A percentile compares a stretch with the other conserved stretches of the same genome.
phyloP scores from a whole-genome alignment of 108 stramenopile species.

The Cyclotella atomus region DNA sequence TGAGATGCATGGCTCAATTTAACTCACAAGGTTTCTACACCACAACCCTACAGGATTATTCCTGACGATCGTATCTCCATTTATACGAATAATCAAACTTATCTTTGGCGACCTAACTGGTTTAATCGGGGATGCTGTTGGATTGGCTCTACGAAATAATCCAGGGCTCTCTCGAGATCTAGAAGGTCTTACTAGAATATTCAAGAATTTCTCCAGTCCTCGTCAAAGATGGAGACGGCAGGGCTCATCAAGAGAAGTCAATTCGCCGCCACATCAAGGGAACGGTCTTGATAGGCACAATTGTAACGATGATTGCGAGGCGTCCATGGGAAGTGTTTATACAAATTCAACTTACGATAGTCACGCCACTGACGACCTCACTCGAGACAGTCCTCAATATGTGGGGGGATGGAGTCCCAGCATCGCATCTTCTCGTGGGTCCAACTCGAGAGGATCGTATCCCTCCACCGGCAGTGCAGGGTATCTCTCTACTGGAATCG shows the following conservation, averaged over 20 bases:
- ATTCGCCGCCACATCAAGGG: too few species aligned
- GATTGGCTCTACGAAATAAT: not conserved
- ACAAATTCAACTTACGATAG: not conserved
- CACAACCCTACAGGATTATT: slow-evolving; percentile 38
- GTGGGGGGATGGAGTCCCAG: slow-evolving; percentile 37
- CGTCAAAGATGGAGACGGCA: not conserved
- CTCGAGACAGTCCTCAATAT: not conserved
- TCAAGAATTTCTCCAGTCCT: not conserved
- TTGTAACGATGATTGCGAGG: not conserved
- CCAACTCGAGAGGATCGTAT: not conserved
- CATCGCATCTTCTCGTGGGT: not conserved
- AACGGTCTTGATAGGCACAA: not conserved
- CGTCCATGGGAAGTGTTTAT: not conserved
- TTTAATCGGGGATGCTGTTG: slow-evolving; percentile 23
- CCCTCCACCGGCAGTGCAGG: not conserved
- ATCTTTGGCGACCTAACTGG: slow-evolving; percentile 35
- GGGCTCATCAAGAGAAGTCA: not conserved
- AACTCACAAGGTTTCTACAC: too few species aligned
- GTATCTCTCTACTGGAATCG: not conserved
- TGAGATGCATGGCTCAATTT: too few species aligned
- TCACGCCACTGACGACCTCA: not conserved
- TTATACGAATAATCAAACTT: slow-evolving; percentile 19
- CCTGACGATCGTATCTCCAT: slow-evolving; percentile 29
- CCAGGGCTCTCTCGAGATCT: slow-evolving; percentile 18
- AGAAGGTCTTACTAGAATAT: slow-evolving; percentile 16